These are phyloP conservation scores for Fusarium sp. DNA, from an alignment of 2,329 filamentous ascomycete genomes.

Conservation along the genomic window DNA sequence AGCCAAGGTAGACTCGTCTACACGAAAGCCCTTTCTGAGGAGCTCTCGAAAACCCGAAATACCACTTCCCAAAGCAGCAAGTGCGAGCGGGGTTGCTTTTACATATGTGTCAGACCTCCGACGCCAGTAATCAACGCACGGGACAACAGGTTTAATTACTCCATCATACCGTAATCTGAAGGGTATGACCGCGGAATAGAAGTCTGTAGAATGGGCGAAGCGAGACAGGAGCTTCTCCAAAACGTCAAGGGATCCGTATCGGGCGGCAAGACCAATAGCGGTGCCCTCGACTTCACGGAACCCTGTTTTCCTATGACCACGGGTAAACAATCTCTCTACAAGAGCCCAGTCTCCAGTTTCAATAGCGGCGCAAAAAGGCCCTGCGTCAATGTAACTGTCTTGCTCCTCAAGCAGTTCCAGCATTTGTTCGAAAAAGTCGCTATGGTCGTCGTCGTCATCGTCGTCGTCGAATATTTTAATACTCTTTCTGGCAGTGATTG, in stretches of 20 bases:
- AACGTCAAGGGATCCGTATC: background rate
- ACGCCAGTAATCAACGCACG: background rate
- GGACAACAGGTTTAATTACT: background rate
- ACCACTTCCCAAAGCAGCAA: background rate
- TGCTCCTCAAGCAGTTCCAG: background rate
- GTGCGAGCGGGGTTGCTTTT: background rate
- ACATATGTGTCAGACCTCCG: too few species aligned
- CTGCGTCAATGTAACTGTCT: background rate
- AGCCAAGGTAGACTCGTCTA: background rate
- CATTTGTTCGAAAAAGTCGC: background rate
- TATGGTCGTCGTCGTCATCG: background rate
- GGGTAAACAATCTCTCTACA: accelerated
- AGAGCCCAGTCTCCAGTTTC: background rate
- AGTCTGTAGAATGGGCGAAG: background rate
- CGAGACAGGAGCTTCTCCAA: background rate
- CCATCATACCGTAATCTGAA: accelerated
- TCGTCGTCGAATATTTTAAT: background rate
- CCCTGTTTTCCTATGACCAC: background rate
- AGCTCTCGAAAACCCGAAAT: background rate
- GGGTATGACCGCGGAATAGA: background rate
- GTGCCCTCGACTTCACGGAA: background rate
- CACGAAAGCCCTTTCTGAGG: background rate
- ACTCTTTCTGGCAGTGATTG: background rate
- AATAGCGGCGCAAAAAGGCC: background rate
- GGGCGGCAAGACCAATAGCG: background rate